Evolutionary conservation across 1,284 basidiomycete species (phyloP), one percentile per base, ranked within the genome.

Genomic region (Ustilago tritici): DNA sequence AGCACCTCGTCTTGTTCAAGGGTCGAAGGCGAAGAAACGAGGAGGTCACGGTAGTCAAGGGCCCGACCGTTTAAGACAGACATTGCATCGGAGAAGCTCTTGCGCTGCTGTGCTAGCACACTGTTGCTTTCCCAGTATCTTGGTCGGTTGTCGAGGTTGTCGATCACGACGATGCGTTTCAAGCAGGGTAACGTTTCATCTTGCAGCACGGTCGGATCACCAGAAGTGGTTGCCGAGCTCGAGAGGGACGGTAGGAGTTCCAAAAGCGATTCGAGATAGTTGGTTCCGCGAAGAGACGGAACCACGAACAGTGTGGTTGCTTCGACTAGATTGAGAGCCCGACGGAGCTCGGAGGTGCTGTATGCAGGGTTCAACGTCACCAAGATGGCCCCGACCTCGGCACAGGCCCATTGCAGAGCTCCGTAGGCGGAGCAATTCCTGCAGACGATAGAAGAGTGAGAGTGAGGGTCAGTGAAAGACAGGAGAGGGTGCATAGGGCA

Each of bases 291-390:
- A 17, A 83, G 88, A n/a, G 88, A 88, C 0, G 93, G 93, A 1
- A 93, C 91, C 4, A 92, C 82, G 78, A 94, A 90, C 2, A 94
- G 88, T 62, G 93, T 91, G 52, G 89, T 89, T n/a, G 91, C 91
- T 0, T 89, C 90, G 14, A 90, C 91, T 7, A 92, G 88, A 55
- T 89, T 89, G n/a, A 94, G 87, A 0, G 91, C 76, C 35, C 74
- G 61, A 23, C 92, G 92, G 56, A 94, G 88, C 83, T 94, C 93
- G 47, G 89, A 88, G 3, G 91, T 84, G 34, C 91, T 90, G 83
- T 93, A 94, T 0, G 93, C 92, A 8, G 93, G 93, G 79, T 94
- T 94, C 53, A 94, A 88, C 3, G 93, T 93, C 12, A 93, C 92
- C 34, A 94, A 86, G 53, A 94, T 91, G 8, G 92, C 92, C 23